Percentiles rank a stretch among this genome's conserved stretches.
Conservation (phyloP, 768 basidiomycete species). For the Pleurotus salmoneostramineus region DNA sequence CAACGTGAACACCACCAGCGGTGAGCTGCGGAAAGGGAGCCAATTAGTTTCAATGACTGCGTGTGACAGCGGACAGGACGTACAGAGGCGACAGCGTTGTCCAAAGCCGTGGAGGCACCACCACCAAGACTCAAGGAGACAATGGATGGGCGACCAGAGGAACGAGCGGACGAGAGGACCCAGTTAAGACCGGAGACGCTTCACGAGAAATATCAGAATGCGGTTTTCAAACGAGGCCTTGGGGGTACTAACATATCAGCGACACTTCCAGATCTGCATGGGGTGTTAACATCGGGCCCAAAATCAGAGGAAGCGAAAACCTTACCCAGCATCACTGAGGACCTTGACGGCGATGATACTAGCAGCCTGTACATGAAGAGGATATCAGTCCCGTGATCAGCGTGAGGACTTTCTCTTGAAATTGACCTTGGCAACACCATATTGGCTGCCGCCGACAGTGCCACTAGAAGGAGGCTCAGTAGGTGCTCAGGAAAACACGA, state of each 20-base stretch:
- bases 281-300: not conserved
- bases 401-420: not conserved
- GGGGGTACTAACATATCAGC: slow-evolving; percentile 19
- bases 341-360: slow-evolving; percentile 39
- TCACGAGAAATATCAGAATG: not conserved
- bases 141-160: slow-evolving; percentile 25
- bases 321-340: slow-evolving; percentile 28
- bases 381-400: not conserved
- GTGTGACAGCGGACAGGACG: not conserved
- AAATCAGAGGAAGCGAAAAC: not conserved
- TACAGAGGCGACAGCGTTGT: slow-evolving; percentile 26
- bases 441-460: slow-evolving; percentile 27
- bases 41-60: not conserved
- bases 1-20: slow-evolving; percentile 24
- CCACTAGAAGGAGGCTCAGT: slow-evolving; percentile 16
- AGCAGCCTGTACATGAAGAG: slow-evolving; percentile 11
- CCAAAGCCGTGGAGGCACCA: slow-evolving; percentile 18
- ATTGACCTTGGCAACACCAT: slow-evolving; percentile 27
- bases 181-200: slow-evolving; percentile 30
- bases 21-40: slow-evolving; percentile 17
- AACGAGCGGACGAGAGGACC: slow-evolving; percentile 16
- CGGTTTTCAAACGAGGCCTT: not conserved
- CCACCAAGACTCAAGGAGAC: slow-evolving; percentile 34
- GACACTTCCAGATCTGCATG: slow-evolving; percentile 8
- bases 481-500: not conserved